These are phyloP conservation scores for Daldinia vernicosa DNA, from an alignment of 495 filamentous ascomycete species.

Conservation along the genomic window DNA sequence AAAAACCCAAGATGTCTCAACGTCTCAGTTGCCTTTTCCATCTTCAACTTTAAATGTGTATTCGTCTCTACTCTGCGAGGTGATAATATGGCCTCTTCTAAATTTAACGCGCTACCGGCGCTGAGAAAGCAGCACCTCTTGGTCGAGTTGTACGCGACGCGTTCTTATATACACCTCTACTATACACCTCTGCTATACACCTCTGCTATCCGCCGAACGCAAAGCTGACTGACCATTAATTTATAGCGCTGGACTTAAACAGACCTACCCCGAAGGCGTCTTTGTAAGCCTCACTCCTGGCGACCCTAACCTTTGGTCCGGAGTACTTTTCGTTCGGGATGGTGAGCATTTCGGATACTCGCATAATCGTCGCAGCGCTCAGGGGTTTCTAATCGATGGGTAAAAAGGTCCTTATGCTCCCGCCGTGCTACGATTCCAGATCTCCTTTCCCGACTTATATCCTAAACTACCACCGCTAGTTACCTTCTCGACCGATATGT, in stretches of 20 bases:
- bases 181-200: not conserved
- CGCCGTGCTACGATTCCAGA: constrained; percentile 87
- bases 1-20: constrained; percentile 23
- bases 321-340: constrained; percentile 89
- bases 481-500: constrained; percentile 88
- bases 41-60: constrained; percentile 12
- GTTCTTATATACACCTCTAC: not conserved
- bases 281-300: constrained; percentile 86
- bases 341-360: constrained; percentile 60
- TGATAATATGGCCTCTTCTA: constrained; percentile 37
- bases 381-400: constrained; percentile 18
- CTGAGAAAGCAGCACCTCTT: constrained; percentile 70
- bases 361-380: constrained; percentile 13
- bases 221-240: constrained; percentile 26
- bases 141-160: constrained; percentile 72
- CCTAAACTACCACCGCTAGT: constrained; percentile 82
- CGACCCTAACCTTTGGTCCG: constrained; percentile 82
- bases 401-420: constrained; percentile 82
- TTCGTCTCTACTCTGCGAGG: constrained; percentile 9
- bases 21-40: constrained; percentile 11
- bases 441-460: constrained; percentile 85
- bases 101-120: constrained; percentile 39
- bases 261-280: constrained; percentile 81
- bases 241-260: constrained; percentile 78
- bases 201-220: not conserved